phyloP scores from a whole-genome alignment of 352 stramenopile genomes.

The Phytopythium cucurbitacearum region DNA sequence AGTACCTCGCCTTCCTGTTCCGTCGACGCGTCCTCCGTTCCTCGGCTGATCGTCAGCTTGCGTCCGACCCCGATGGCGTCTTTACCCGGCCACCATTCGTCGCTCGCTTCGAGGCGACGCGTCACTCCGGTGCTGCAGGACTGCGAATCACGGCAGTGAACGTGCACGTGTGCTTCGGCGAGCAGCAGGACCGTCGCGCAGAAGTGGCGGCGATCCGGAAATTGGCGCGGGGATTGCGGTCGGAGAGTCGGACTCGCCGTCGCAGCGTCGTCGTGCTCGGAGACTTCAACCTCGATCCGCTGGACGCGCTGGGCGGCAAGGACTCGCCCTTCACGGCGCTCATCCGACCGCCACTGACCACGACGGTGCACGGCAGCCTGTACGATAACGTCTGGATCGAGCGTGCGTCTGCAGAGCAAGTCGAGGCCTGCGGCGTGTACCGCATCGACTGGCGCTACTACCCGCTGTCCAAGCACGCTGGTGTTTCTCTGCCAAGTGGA shows the following conservation, averaged over 20 bases:
- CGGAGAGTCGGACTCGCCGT: constrained; percentile 3
- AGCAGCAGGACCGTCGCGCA: constrained; percentile 15
- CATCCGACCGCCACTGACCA: constrained; percentile 42
- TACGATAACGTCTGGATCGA: constrained; percentile 72
- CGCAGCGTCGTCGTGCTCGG: constrained; percentile 46
- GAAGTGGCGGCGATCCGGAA: constrained; percentile 36
- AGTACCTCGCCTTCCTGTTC: constrained; percentile 60
- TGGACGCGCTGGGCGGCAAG: constrained; percentile 28
- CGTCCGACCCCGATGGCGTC: constrained; percentile 6
- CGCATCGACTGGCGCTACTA: constrained; percentile 65
- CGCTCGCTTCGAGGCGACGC: constrained; percentile 25
- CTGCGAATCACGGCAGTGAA: constrained; percentile 46
- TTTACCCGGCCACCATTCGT: constrained; percentile 43
- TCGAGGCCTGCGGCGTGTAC: constrained; percentile 27
- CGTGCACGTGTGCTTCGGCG: constrained; percentile 42
- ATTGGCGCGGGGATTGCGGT: constrained; percentile 16
- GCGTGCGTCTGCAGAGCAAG: constrained; percentile 9
- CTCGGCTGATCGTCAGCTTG: constrained; percentile 21
- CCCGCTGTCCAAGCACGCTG: constrained; percentile 22
- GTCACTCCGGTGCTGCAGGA: constrained; percentile 6
- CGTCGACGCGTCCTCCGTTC: constrained; percentile 21
- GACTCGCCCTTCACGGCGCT: constrained; percentile 26
- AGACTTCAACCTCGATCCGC: constrained; percentile 62
- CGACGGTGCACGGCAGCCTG: constrained; percentile 51
- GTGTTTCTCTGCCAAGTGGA: neutral